Evolutionary conservation across 345 rosid species (phyloP).

Genomic region (Kernera saxatilis): DNA sequence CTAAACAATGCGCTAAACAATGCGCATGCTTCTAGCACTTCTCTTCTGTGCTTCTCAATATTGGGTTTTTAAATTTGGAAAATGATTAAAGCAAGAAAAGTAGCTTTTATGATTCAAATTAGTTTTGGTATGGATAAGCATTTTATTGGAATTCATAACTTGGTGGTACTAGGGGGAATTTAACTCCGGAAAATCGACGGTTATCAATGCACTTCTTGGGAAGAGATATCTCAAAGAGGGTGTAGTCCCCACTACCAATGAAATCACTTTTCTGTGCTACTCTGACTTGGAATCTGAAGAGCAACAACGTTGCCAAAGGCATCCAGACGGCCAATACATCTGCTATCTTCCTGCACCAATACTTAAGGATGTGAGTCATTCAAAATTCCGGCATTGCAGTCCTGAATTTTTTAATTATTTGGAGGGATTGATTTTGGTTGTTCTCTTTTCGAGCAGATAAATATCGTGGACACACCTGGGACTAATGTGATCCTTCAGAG

Average conservation of each 20-base stretch:
- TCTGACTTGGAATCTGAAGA: slow-evolving; percentile 54
- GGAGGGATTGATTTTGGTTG: slow-evolving; percentile 13
- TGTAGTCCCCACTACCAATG: slow-evolving; percentile 93
- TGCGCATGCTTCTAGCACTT: slow-evolving; percentile 2
- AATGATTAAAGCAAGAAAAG: not conserved
- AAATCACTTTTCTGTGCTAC: slow-evolving; percentile 80
- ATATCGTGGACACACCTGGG: slow-evolving; percentile 89
- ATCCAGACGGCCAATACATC: slow-evolving; percentile 87
- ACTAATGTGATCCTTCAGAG: slow-evolving; percentile 97
- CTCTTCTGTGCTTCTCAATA: slow-evolving; percentile 11
- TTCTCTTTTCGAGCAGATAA: slow-evolving; percentile 55
- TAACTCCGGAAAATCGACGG: slow-evolving; percentile 92
- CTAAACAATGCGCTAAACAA: not conserved
- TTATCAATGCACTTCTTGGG: slow-evolving; percentile 94
- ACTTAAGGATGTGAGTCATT: slow-evolving; percentile 73
- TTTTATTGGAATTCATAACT: slow-evolving; percentile 1
- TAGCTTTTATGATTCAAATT: not conserved
- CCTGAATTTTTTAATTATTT: not conserved
- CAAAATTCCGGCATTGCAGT: not conserved
- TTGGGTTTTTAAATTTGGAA: not conserved
- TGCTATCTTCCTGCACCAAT: slow-evolving; percentile 89
- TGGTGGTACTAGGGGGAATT: slow-evolving; percentile 71
- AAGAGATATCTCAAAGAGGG: slow-evolving; percentile 83
- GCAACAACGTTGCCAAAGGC: slow-evolving; percentile 73
- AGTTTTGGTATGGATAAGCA: not conserved